Conservation (phyloP, 768 basidiomycete species). For the Galerina marginata region DNA sequence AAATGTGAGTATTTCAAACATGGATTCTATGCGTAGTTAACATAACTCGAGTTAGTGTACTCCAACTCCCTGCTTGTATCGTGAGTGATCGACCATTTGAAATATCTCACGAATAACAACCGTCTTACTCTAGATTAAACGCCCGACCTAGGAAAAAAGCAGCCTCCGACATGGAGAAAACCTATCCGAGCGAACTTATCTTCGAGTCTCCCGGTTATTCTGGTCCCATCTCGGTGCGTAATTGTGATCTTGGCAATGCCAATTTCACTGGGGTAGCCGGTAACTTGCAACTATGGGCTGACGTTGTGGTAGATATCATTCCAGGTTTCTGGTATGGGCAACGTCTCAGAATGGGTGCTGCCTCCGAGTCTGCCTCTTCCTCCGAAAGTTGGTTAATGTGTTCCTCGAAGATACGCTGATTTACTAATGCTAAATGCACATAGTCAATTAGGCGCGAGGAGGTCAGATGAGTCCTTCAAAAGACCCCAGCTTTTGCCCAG, state of each 20-base stretch:
- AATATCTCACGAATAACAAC: background rate
- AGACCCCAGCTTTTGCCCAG: no score
- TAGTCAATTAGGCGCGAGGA: no score
- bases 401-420: no score
- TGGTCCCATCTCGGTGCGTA: background rate
- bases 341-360: no score
- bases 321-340: no score
- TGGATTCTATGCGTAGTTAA: background rate
- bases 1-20: conserved; percentile 2
- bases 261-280: no score
- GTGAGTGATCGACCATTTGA: background rate
- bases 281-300: no score
- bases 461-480: no score
- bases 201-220: background rate
- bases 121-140: background rate
- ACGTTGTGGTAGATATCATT: no score
- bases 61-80: conserved; percentile 11
- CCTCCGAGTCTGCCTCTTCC: no score
- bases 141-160: background rate
- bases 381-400: no score
- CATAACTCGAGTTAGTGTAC: background rate
- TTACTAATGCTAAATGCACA: no score
- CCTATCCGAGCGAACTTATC: background rate
- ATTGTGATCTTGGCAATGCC: background rate
- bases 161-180: background rate